phyloP scores from a whole-genome alignment of 331 rosid species.

The Telfairia occidentalis region DNA sequence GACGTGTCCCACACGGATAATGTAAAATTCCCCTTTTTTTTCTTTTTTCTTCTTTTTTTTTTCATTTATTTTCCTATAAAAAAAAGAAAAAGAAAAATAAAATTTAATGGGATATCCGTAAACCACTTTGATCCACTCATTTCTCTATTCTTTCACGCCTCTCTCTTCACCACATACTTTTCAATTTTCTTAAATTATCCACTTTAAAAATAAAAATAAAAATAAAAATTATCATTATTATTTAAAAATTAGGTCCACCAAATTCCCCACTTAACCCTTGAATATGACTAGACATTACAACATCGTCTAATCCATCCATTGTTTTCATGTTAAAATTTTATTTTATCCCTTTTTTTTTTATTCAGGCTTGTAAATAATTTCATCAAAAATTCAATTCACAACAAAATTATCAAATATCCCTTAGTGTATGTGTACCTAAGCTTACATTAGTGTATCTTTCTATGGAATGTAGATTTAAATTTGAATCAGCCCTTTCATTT shows the following conservation, averaged over 20 bases:
- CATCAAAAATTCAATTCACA: too few relatives aligned
- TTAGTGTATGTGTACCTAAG: too few relatives aligned
- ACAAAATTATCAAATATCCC: too few relatives aligned
- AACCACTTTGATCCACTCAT: slow-evolving; percentile 8
- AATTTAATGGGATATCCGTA: slow-evolving; percentile 4
- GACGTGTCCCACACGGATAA: slow-evolving; percentile 15
- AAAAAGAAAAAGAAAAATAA: background rate
- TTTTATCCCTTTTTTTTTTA: background rate
- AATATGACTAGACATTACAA: background rate
- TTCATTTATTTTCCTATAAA: background rate
- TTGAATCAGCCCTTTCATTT: too few relatives aligned
- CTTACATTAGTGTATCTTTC: too few relatives aligned
- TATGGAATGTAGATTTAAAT: too few relatives aligned
- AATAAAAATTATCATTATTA: too few relatives aligned
- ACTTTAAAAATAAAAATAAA: too few relatives aligned
- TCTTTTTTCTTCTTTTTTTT: background rate
- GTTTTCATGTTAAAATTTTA: background rate
- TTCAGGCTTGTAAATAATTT: background rate
- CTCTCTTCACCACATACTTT: background rate
- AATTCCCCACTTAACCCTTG: slow-evolving; percentile 5
- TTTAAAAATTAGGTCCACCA: slow-evolving; percentile 6
- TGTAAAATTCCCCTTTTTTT: background rate
- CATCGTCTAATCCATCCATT: background rate
- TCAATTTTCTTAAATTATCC: background rate
- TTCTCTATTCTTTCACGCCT: slow-evolving; percentile 6